Conservation (phyloP, 2,329 filamentous ascomycete genomes). For the Periconia sp. region DNA sequence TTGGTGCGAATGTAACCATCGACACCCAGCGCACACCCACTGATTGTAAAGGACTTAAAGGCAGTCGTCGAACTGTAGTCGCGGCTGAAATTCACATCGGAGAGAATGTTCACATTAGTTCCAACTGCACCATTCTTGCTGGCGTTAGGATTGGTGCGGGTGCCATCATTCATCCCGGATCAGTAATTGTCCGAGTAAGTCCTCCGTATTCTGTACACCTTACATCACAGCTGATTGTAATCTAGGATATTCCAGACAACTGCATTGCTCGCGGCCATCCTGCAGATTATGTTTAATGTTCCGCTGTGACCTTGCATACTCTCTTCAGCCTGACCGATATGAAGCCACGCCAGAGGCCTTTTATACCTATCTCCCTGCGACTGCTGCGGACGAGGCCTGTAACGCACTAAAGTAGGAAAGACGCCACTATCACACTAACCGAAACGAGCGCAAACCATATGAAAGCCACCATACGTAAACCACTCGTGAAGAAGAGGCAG, state of each 20-base stretch:
- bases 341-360: no score
- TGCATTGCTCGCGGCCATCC: conserved; percentile 53
- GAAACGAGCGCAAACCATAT: no score
- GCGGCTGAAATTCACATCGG: conserved; percentile 76
- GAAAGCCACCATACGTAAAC: no score
- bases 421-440: no score
- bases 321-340: background rate
- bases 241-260: conserved; percentile 50
- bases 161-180: conserved; percentile 56
- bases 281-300: conserved; percentile 24
- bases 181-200: conserved; percentile 58
- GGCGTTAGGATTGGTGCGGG: conserved; percentile 57
- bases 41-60: conserved; percentile 73
- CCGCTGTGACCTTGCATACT: background rate
- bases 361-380: no score
- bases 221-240: conserved; percentile 14
- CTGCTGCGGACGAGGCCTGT: no score
- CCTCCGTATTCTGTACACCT: background rate
- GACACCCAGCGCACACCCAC: conserved; percentile 73
- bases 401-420: no score
- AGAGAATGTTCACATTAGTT: conserved; percentile 68
- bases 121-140: conserved; percentile 61
- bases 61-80: conserved; percentile 70
- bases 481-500: no score
- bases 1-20: conserved; percentile 82